These are phyloP conservation scores for Aspergillus novoparasiticus DNA, from an alignment of 2,329 filamentous ascomycete genomes.

Conservation along the genomic window DNA sequence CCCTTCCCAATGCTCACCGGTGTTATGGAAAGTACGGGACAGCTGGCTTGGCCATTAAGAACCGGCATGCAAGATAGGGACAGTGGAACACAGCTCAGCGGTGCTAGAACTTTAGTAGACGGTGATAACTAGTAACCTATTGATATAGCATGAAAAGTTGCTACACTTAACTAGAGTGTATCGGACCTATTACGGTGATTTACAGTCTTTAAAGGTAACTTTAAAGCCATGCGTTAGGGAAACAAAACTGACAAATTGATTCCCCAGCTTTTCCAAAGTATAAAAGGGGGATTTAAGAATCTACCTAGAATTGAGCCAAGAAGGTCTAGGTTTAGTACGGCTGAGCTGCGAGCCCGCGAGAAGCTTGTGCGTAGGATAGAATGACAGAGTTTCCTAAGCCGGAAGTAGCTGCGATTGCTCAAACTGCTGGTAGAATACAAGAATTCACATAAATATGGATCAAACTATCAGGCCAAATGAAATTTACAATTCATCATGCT, in stretches of 20 bases:
- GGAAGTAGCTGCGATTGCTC: neutral
- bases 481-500: constrained; percentile 45
- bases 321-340: neutral
- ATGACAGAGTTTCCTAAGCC: neutral
- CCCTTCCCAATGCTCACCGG: no score
- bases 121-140: no score
- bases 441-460: constrained; percentile 8
- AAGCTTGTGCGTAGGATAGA: neutral
- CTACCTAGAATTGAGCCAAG: neutral
- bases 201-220: neutral
- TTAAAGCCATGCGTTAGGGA: neutral
- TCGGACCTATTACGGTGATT: neutral
- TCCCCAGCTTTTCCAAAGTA: neutral
- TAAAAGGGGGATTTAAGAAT: neutral
- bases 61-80: no score
- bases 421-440: constrained; percentile 8
- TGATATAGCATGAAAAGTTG: no score
- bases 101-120: no score
- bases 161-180: no score
- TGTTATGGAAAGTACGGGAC: no score
- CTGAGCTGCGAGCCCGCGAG: neutral
- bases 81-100: no score
- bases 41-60: no score
- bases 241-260: neutral
- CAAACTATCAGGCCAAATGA: neutral